These are phyloP conservation scores for Boechera stricta DNA, from an alignment of 345 rosid genomes.

Conservation along the genomic window DNA sequence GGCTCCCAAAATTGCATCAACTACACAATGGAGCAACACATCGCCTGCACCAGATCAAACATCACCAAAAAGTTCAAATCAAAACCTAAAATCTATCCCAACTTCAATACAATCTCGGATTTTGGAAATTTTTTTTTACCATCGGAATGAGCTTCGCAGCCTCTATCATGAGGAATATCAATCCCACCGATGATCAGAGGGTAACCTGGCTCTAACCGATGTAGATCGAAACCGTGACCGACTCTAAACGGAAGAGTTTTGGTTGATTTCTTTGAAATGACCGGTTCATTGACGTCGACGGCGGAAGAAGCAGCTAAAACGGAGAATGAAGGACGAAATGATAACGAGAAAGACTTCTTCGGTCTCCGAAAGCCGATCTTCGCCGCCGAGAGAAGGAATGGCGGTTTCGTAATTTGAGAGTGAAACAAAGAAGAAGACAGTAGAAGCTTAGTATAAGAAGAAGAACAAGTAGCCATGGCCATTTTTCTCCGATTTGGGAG, in stretches of 20 bases:
- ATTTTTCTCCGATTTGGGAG: conserved; percentile 21
- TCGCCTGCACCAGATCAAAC: conserved; percentile 67
- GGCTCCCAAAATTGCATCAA: conserved; percentile 97
- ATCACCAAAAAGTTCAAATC: background rate
- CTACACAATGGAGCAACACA: conserved; percentile 96
- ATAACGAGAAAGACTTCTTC: conserved; percentile 33
- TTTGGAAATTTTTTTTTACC: conserved; percentile 55
- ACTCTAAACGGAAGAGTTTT: conserved; percentile 81
- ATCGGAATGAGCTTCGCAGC: conserved; percentile 99
- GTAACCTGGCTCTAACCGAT: conserved; percentile 88
- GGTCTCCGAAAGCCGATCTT: conserved; percentile 16
- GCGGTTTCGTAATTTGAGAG: conserved; percentile 33
- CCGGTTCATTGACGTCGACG: conserved; percentile 53
- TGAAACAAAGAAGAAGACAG: conserved; percentile 20
- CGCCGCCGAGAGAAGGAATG: conserved; percentile 27
- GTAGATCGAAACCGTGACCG: conserved; percentile 98
- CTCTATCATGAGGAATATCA: conserved; percentile 88
- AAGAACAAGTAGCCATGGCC: conserved; percentile 61
- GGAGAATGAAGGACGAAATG: conserved; percentile 42
- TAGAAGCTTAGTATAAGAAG: conserved; percentile 19
- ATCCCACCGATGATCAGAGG: conserved; percentile 96
- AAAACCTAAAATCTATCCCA: background rate
- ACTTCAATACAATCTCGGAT: background rate
- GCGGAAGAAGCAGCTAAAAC: conserved; percentile 44
- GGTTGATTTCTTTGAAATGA: conserved; percentile 48